phyloP scores from a whole-genome alignment of 2,329 filamentous ascomycete species.

The Venturia pyrina region DNA sequence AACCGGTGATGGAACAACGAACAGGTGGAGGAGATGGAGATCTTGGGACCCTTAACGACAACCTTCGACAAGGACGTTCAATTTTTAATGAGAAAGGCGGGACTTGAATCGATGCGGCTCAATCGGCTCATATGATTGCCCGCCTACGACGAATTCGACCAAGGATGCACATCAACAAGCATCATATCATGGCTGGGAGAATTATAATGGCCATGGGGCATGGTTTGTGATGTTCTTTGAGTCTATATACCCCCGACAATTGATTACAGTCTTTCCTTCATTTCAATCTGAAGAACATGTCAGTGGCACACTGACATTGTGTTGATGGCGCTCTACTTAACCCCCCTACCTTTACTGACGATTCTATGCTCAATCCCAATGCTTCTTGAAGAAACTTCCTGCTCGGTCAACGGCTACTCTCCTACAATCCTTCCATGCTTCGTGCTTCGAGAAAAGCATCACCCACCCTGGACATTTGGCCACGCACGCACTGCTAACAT shows the following conservation, averaged over 20 bases:
- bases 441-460: neutral
- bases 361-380: neutral
- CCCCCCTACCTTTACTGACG: neutral
- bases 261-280: neutral
- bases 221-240: conserved; percentile 2
- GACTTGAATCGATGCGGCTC: neutral
- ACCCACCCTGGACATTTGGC: neutral
- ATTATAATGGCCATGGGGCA: neutral
- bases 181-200: neutral
- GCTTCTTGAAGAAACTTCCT: neutral
- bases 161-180: neutral
- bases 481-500: neutral
- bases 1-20: neutral
- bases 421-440: neutral
- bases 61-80: neutral
- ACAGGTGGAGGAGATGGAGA: neutral
- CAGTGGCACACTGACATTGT: neutral
- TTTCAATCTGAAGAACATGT: neutral
- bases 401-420: neutral
- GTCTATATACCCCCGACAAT: neutral
- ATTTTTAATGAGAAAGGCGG: neutral
- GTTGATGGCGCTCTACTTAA: neutral
- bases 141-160: neutral
- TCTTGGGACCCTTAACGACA: neutral
- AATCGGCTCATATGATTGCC: neutral